phyloP scores from a whole-genome alignment of 441 rosid genomes.

The Geranium incanum region DNA sequence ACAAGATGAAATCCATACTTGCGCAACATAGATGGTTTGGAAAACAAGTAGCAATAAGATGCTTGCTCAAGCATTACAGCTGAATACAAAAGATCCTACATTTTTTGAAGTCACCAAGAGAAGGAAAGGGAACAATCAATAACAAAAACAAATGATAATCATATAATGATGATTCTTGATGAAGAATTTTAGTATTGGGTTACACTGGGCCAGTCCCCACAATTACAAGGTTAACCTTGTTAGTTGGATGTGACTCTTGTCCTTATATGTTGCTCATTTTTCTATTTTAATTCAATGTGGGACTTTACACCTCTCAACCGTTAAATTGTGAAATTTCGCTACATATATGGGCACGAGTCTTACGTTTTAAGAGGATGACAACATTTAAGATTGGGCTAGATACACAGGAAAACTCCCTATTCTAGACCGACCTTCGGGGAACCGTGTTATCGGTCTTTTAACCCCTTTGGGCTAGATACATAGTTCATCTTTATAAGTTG shows the following conservation, averaged over 20 bases:
- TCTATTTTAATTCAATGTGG: no score
- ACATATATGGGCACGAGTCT: neutral
- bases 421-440: no score
- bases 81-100: slow-evolving; percentile 76
- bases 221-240: no score
- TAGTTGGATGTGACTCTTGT: no score
- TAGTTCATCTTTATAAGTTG: neutral
- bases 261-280: no score
- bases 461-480: neutral
- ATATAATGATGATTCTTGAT: neutral
- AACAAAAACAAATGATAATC: neutral
- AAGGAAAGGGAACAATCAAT: slow-evolving; percentile 14
- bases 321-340: neutral
- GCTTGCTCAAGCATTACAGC: slow-evolving; percentile 99
- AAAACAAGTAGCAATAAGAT: slow-evolving; percentile 87
- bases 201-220: no score
- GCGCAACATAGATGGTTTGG: slow-evolving; percentile 85
- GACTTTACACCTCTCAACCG: no score
- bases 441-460: no score
- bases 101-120: slow-evolving; percentile 21
- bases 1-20: slow-evolving; percentile 98
- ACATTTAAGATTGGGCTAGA: neutral
- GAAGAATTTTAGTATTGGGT: no score
- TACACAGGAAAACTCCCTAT: neutral
- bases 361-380: neutral